Conservation (phyloP, 176 grass and related monocot genomes). For the Triticum aestivum region IWGSC_CS_RefSeq_v2.1 NC_057807.1:374844464-374844963, state of each 20-base stretch:
- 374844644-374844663: neutral
- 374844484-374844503: no score
- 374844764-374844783: neutral
- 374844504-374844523: neutral
- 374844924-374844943: neutral
- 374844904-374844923: neutral
- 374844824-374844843: neutral
- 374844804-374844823: neutral
- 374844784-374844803: constrained; percentile 16
- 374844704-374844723: neutral
- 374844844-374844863: neutral
- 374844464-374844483: no score
- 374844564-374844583: neutral
- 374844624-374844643: neutral
- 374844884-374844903: no score
- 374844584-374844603: neutral
- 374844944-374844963: neutral
- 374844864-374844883: neutral
- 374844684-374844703: neutral
- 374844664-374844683: neutral
- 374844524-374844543: neutral
- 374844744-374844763: constrained; percentile 24
- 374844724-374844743: constrained; percentile 22
- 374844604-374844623: neutral
- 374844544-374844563: neutral